Base-by-base conservation (phyloP, 1,139 yeast species). In the Candida tetrigidarum region DNA sequence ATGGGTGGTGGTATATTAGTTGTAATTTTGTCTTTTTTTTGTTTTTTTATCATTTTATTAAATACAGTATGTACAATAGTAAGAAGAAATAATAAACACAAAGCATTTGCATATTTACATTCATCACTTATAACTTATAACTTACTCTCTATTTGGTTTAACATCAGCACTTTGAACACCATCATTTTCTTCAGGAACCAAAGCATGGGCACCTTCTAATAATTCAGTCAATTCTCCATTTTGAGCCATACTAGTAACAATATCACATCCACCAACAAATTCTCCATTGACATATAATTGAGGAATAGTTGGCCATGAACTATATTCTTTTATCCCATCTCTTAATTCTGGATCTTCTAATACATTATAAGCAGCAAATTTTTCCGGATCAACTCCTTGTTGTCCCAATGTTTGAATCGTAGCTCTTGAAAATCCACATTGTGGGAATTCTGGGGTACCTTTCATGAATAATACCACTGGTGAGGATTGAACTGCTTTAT, bases 381-480 rank as follows among this genome's bases (percentile, higher is more conserved):
- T 92, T 39, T 74, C 80, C 5, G 99, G 99, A 66, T 95, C 97
- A 26, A 95, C 98, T 46, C 99, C 99, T 64, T 92, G 96, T 64
- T 91, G 95, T 15, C 99, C 98, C 51, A 95, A 78, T 40, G 91
- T 80, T 63, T 90, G 95, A 55, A 95, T 92, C 14, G 97, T 89
- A 43, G 96, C 96, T 60, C 97, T 81, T 5, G 97, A 91, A 62
- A 95, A 95, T 1, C 99, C 99, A 74, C 99, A 95, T 59, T 91
- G 96, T 25, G 99, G 99, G 48, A 88, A 90, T 60, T 92, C 97
- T 1, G 99, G 99, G 1, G 99, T 95, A 9, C 96, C 96, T 63
- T 89, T 89, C 96, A 89, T 89, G 71, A 92, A 92, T 27, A 95
- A 76, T 9, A 95, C 99, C 11, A 93, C 98, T 14, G 96, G 96